Conservation (phyloP, 768 basidiomycete genomes). For the Pleurotus ostreatus region DNA sequence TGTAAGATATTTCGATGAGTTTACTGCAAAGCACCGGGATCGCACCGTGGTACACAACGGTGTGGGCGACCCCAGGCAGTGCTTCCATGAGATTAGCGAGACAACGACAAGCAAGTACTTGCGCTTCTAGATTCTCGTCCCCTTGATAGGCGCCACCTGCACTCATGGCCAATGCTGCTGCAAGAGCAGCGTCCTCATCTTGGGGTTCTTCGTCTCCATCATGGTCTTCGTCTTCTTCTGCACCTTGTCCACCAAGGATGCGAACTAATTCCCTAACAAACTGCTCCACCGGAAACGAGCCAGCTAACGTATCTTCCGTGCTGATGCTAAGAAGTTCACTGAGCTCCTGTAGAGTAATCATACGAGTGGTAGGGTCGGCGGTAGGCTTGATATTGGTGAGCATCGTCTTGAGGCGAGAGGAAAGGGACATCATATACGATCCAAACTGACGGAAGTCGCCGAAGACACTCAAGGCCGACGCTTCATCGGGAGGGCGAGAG, state of each 20-base stretch:
- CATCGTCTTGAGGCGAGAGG: constrained; percentile 85
- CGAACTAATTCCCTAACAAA: constrained; percentile 91
- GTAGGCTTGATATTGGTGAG: constrained; percentile 83
- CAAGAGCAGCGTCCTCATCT: constrained; percentile 85
- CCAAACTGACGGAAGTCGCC: constrained; percentile 86
- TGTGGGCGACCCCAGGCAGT: constrained; percentile 96
- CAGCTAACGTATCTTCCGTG: constrained; percentile 94
- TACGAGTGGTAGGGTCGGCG: constrained; percentile 80
- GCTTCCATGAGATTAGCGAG: constrained; percentile 98
- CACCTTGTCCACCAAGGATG: constrained; percentile 80
- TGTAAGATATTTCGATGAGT: constrained; percentile 93
- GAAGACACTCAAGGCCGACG: constrained; percentile 74
- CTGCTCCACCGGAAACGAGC: constrained; percentile 91
- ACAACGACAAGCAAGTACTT: constrained; percentile 94
- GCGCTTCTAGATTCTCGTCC: constrained; percentile 88
- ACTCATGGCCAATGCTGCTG: constrained; percentile 84
- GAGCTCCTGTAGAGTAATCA: constrained; percentile 89
- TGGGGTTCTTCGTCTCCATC: constrained; percentile 65
- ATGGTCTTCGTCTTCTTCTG: constrained; percentile 71
- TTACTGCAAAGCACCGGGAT: constrained; percentile 98
- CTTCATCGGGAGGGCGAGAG: constrained; percentile 54
- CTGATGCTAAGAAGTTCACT: constrained; percentile 94
- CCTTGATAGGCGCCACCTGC: constrained; percentile 64
- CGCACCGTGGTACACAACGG: constrained; percentile 96
- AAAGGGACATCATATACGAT: constrained; percentile 89